A percentile compares a stretch with the other conserved stretches of the same genome.
Conservation (phyloP, 352 stramenopile species). For the Plasmopara muralis region DNA sequence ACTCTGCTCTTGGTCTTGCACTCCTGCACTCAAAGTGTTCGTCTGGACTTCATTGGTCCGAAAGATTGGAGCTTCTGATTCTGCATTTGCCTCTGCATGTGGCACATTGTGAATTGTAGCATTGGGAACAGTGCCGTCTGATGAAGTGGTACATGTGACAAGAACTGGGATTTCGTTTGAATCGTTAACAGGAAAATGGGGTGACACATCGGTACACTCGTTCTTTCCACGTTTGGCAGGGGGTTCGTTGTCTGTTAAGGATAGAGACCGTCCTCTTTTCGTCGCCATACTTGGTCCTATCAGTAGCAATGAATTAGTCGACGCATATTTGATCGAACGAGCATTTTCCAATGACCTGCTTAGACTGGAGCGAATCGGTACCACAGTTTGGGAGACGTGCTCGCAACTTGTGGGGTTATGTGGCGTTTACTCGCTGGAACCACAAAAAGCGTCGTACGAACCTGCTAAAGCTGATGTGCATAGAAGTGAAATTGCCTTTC, state of each 20-base stretch:
- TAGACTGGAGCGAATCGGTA: constrained; percentile 18
- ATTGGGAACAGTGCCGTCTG: not conserved
- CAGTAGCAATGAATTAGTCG: constrained; percentile 4
- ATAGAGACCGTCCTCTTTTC: constrained; percentile 21
- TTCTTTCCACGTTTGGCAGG: constrained; percentile 15
- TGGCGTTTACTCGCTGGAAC: constrained; percentile 22
- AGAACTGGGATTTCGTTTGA: not conserved
- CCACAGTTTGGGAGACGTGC: constrained; percentile 27
- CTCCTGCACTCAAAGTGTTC: constrained; percentile 1
- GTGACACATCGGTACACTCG: constrained; percentile 9
- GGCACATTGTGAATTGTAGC: not conserved
- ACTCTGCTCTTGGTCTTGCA: not conserved
- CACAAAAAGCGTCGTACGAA: constrained; percentile 16
- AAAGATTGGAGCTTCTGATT: constrained; percentile 1
- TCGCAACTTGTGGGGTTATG: constrained; percentile 20
- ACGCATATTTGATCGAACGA: not conserved
- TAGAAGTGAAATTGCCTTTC: too few relatives aligned
- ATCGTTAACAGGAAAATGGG: constrained; percentile 2
- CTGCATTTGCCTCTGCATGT: constrained; percentile 5
- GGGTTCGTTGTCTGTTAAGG: constrained; percentile 3
- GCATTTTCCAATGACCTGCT: constrained; percentile 9
- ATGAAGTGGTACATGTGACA: constrained; percentile 1
- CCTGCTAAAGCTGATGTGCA: too few relatives aligned
- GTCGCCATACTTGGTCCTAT: constrained; percentile 10
- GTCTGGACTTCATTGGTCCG: constrained; percentile 2